Percentiles rank a stretch among this genome's conserved stretches.
Evolutionary conservation across 2,329 filamentous ascomycete species (phyloP).

Genomic region (Exophiala alcalophila): DNA sequence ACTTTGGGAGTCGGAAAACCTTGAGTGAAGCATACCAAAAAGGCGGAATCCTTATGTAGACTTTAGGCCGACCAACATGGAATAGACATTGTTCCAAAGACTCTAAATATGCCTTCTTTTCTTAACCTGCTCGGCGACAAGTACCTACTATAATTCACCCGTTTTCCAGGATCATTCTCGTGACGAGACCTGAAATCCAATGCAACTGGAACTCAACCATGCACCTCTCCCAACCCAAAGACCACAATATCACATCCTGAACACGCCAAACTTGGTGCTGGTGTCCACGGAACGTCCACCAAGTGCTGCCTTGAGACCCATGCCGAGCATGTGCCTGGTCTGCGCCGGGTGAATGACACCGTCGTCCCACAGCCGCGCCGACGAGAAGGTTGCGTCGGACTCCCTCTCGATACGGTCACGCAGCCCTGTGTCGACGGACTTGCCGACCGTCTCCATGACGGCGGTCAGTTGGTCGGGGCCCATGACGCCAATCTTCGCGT

Average conservation of each 20-base stretch:
- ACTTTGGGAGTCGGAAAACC: no score
- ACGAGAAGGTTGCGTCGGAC: constrained; percentile 84
- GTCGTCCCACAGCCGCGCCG: constrained; percentile 87
- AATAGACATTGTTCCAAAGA: no score
- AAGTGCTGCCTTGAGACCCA: constrained; percentile 70
- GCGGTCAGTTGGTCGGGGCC: constrained; percentile 84
- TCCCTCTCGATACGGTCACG: constrained; percentile 83
- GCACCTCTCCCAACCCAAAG: background rate
- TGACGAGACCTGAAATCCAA: no score
- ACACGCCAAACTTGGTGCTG: constrained; percentile 72
- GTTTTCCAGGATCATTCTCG: no score
- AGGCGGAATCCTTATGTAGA: no score
- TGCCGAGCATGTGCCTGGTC: constrained; percentile 67
- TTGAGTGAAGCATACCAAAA: no score
- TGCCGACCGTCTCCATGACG: constrained; percentile 94
- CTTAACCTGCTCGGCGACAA: no score
- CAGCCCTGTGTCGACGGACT: constrained; percentile 73
- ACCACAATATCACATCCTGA: constrained; percentile 71
- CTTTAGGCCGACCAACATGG: no score
- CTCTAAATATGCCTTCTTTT: no score
- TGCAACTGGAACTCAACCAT: no score
- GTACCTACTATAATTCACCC: no score
- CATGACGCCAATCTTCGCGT: constrained; percentile 95
- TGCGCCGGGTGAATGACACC: constrained; percentile 76
- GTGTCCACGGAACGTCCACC: constrained; percentile 61